phyloP scores from a whole-genome alignment of 257 asterid species.

The Pogostemon cablin region DNA sequence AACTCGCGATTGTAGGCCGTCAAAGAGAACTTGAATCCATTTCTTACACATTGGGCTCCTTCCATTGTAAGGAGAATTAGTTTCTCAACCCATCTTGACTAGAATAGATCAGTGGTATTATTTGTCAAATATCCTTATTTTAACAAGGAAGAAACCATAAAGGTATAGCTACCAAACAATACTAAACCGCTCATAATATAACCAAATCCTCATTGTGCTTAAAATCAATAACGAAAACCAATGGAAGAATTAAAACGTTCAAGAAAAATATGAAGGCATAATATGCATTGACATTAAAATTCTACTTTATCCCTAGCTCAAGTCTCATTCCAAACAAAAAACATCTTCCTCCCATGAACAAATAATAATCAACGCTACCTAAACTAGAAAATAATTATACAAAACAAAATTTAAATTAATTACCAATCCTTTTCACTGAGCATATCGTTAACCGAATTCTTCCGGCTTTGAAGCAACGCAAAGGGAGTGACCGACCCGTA shows the following conservation, averaged over 20 bases:
- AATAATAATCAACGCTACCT: constrained; percentile 19
- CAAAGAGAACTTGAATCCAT: background rate
- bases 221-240: background rate
- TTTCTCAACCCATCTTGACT: background rate
- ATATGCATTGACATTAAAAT: background rate
- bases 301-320: background rate
- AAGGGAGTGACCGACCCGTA: constrained; percentile 93
- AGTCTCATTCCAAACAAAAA: background rate
- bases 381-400: background rate
- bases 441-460: constrained; percentile 46
- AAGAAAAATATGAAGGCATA: background rate
- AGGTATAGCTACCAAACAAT: background rate
- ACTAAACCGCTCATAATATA: background rate
- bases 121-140: background rate
- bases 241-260: background rate
- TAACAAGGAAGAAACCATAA: constrained; percentile 1
- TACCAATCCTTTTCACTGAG: constrained; percentile 69
- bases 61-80: background rate
- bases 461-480: constrained; percentile 86
- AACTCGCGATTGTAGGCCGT: background rate
- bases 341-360: constrained; percentile 1
- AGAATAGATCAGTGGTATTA: background rate
- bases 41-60: background rate
- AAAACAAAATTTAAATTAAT: constrained; percentile 12
- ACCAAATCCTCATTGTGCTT: background rate